These are phyloP conservation scores for Phytophthora sojae DNA, from an alignment of 352 stramenopile genomes.

Conservation along the genomic window DNA sequence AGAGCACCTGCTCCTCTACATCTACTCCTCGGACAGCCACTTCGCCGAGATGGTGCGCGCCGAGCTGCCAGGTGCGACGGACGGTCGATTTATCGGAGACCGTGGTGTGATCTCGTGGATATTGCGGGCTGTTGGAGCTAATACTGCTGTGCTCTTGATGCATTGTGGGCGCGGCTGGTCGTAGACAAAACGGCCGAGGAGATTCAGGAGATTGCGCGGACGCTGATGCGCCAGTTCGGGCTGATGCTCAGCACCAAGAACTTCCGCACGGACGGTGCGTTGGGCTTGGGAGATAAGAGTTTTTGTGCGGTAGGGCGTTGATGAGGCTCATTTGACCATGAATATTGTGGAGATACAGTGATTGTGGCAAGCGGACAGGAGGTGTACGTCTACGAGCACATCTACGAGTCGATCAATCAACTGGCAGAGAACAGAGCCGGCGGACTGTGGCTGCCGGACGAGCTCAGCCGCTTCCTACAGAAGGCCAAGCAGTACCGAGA, in stretches of 20 bases:
- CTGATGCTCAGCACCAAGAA: constrained; percentile 71
- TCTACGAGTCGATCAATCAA: constrained; percentile 72
- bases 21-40: constrained; percentile 58
- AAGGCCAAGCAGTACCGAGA: constrained; percentile 71
- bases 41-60: constrained; percentile 54
- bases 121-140: constrained; percentile 3
- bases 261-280: constrained; percentile 69
- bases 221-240: constrained; percentile 67
- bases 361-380: constrained; percentile 46
- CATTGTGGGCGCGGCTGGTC: not conserved
- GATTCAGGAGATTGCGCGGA: constrained; percentile 55
- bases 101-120: not conserved
- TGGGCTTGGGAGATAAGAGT: not conserved
- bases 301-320: not conserved
- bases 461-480: constrained; percentile 63
- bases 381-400: constrained; percentile 67
- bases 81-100: constrained; percentile 10
- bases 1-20: constrained; percentile 60
- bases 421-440: constrained; percentile 66
- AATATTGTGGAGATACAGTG: constrained; percentile 1
- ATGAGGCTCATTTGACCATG: not conserved
- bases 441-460: constrained; percentile 74
- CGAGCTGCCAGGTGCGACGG: constrained; percentile 46
- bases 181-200: constrained; percentile 48
- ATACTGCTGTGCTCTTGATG: not conserved